These are phyloP conservation scores for Cordyceps farinosa DNA, from an alignment of 2,329 filamentous ascomycete species.

Conservation along the genomic window DNA sequence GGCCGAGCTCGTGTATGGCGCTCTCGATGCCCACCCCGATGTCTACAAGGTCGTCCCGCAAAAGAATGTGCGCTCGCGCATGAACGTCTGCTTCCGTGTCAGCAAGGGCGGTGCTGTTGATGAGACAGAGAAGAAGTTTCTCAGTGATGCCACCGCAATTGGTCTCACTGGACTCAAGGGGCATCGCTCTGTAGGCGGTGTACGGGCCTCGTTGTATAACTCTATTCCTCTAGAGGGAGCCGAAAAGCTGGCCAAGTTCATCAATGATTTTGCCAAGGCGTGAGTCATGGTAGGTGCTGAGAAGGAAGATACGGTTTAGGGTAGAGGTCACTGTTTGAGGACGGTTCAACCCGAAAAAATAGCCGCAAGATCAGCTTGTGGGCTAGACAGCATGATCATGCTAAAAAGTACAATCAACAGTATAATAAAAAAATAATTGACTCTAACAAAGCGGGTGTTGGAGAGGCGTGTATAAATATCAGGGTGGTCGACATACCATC, in stretches of 20 bases:
- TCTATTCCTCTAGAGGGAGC: conserved; percentile 66
- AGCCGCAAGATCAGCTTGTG: conserved; percentile 11
- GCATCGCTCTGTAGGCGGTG: conserved; percentile 81
- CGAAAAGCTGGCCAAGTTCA: conserved; percentile 63
- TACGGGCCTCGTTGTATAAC: conserved; percentile 87
- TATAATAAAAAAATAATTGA: neutral
- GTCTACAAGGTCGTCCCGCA: conserved; percentile 77
- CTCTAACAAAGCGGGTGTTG: neutral
- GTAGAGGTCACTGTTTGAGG: neutral
- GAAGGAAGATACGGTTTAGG: neutral
- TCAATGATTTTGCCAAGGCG: conserved; percentile 49
- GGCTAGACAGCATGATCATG: neutral
- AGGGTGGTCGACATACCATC: neutral
- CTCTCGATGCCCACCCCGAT: conserved; percentile 68
- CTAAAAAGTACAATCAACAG: neutral
- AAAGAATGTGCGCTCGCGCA: conserved; percentile 72
- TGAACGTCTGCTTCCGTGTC: conserved; percentile 94
- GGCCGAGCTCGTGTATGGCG: conserved; percentile 70
- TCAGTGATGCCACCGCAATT: conserved; percentile 64
- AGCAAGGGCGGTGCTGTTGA: conserved; percentile 56
- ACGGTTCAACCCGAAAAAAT: conserved; percentile 6
- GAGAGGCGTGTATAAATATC: no score
- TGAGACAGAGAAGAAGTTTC: conserved; percentile 73
- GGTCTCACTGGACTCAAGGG: conserved; percentile 81
- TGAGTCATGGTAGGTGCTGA: conserved; percentile 19